These are phyloP conservation scores for Acanthamoeba healyi DNA, from an alignment of 208 protist species.

Conservation along the genomic window DNA sequence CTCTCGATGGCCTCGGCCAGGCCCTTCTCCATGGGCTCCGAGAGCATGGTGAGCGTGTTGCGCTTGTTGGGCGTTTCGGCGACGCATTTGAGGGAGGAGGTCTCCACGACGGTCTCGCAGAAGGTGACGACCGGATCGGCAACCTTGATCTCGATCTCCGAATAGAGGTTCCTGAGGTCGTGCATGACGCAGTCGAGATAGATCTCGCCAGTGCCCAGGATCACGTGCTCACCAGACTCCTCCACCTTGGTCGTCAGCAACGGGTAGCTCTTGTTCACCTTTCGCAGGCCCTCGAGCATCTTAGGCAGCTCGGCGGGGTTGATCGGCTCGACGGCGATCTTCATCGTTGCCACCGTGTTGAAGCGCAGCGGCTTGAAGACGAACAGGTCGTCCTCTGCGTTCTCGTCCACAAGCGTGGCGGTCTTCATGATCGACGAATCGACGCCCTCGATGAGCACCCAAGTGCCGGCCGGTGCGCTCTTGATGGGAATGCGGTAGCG, in stretches of 20 bases:
- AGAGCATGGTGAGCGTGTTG: slow-evolving; percentile 95
- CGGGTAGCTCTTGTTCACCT: slow-evolving; percentile 93
- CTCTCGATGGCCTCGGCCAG: slow-evolving; percentile 93
- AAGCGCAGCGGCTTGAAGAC: slow-evolving; percentile 92
- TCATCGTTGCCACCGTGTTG: slow-evolving; percentile 91
- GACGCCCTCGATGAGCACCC: slow-evolving; percentile 94
- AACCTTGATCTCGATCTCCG: slow-evolving; percentile 96
- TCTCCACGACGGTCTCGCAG: slow-evolving; percentile 97
- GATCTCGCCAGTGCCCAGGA: slow-evolving; percentile 99
- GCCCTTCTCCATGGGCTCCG: slow-evolving; percentile 94
- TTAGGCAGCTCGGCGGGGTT: slow-evolving; percentile 95
- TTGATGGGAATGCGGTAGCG: slow-evolving; percentile 90
- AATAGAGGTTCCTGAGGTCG: slow-evolving; percentile 95
- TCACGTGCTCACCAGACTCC: slow-evolving; percentile 98
- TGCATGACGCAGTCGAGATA: slow-evolving; percentile 98
- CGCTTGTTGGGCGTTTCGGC: slow-evolving; percentile 93
- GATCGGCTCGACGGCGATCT: slow-evolving; percentile 97
- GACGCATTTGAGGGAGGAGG: slow-evolving; percentile 93
- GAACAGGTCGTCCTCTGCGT: slow-evolving; percentile 61
- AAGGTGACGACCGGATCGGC: slow-evolving; percentile 98
- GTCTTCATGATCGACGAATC: slow-evolving; percentile 93
- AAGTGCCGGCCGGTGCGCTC: slow-evolving; percentile 89
- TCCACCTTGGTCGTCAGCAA: slow-evolving; percentile 91
- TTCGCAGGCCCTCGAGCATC: slow-evolving; percentile 96
- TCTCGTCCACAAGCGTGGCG: slow-evolving; percentile 87